Evolutionary conservation across 805 yeast species (phyloP).

Genomic region (Hanseniaspora clermontiae): DNA sequence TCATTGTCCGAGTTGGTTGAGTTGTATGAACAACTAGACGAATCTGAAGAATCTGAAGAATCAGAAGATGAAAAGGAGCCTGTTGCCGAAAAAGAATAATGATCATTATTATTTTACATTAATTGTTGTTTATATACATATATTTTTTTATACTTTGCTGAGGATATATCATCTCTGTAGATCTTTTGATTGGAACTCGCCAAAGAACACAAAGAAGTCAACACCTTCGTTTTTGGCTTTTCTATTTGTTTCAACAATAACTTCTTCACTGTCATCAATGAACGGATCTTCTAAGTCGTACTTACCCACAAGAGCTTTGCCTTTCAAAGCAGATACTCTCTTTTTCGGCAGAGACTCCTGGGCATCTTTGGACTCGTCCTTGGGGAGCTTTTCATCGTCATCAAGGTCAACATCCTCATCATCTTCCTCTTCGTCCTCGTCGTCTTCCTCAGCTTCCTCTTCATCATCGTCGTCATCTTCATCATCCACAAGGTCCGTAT

Average conservation of each 20-base stretch:
- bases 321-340: conserved; percentile 22
- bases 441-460: not conserved
- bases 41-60: not conserved
- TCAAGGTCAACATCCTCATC: conserved; percentile 11
- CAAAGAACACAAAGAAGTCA: conserved; percentile 91
- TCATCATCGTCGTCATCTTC: not conserved
- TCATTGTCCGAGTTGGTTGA: conserved; percentile 1
- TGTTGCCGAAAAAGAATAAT: not conserved
- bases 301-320: conserved; percentile 70
- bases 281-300: conserved; percentile 91
- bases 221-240: conserved; percentile 74
- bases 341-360: conserved; percentile 29
- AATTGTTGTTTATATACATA: no score
- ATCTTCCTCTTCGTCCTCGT: not conserved
- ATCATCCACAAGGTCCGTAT: not conserved
- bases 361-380: conserved; percentile 19
- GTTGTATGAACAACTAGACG: not conserved
- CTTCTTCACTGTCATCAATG: conserved; percentile 85
- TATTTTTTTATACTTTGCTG: no score
- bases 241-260: conserved; percentile 67
- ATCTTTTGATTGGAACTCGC: conserved; percentile 52
- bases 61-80: no score
- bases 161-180: conserved; percentile 27
- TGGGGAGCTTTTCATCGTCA: conserved; percentile 13
- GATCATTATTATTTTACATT: not conserved